phyloP scores from a whole-genome alignment of 78 protist genomes.

The Dictyostelium capitatum region DNA sequence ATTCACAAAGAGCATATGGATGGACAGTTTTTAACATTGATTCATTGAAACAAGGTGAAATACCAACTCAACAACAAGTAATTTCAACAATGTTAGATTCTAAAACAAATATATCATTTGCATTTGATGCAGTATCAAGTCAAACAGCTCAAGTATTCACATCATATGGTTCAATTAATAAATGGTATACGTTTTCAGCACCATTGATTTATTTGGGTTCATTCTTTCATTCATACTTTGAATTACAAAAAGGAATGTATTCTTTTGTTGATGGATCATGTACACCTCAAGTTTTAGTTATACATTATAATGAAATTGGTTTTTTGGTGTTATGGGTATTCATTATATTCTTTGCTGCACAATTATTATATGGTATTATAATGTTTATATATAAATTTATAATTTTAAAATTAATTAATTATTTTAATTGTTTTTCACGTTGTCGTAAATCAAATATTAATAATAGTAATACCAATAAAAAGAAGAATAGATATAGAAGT shows the following conservation, averaged over 20 bases:
- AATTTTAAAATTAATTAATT: too few relatives aligned
- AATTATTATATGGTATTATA: neutral
- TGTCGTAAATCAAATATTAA: too few relatives aligned
- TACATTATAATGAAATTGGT: neutral
- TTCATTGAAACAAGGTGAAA: neutral
- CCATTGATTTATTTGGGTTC: constrained; percentile 57
- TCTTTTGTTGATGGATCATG: constrained; percentile 66
- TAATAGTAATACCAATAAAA: too few relatives aligned
- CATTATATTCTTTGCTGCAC: constrained; percentile 10
- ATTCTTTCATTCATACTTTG: constrained; percentile 42
- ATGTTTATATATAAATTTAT: too few relatives aligned
- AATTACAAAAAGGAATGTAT: constrained; percentile 40
- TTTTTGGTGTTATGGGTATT: constrained; percentile 28
- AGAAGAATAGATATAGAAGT: too few relatives aligned
- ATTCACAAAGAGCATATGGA: neutral
- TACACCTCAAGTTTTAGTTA: neutral
- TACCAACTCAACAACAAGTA: neutral
- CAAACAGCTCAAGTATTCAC: neutral
- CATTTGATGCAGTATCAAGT: constrained; percentile 15
- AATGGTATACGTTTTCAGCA: neutral
- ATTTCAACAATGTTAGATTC: neutral
- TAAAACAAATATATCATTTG: neutral
- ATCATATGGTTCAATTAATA: constrained; percentile 1
- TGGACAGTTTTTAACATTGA: constrained; percentile 46
- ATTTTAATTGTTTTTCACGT: too few relatives aligned